Evolutionary conservation across 257 asterid species (phyloP), one percentile per base, ranked within the genome.

Genomic region (Forsythia suspensa): DNA sequence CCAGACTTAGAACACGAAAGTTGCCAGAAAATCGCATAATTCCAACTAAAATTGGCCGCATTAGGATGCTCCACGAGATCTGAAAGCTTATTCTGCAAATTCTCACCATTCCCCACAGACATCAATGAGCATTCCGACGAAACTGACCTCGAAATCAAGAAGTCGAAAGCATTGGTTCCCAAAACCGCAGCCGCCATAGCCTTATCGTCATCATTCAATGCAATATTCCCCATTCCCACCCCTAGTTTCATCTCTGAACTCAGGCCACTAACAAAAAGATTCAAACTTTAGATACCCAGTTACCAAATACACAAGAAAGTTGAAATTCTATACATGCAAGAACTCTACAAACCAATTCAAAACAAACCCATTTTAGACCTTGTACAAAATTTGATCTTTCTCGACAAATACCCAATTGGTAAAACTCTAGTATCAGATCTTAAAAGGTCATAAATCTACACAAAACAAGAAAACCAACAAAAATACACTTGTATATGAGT

Each of bases 11-110:
- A 92, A 91, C 85, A 82, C 2, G 97, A 95, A 71, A 91, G 90
- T 87, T 95, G 99, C 99, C 99, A 95, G 73, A 95, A 95, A 37
- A 95, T 91, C 0, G 98, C 99, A 38, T 95, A 94, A 87, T 93
- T 95, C 99, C 99, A 95, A 55, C 91, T 80, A 77, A 91, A 93
- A 21, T 88, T 89, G 67, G 88, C 75, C 0, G 89, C 76, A 83
- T 88, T 86, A 0, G 96, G 92, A 72, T 73, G 85, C 72, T 95
- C 99, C 70, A 95, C 99, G 2, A 95, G 99, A 90, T 95, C 99
- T 72, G 98, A 87, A 18, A 95, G 97, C 95, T 91, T 89, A 76
- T 83, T 90, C 95, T 95, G 99, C 81, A 95, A 79, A 82, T 88
- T 90, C 87, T 90, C 97, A 82, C 88, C 97, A 70, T 85, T 91